These are phyloP conservation scores for Ganoderma multipileum DNA, from an alignment of 1,284 basidiomycete genomes.

Conservation along the genomic window DNA sequence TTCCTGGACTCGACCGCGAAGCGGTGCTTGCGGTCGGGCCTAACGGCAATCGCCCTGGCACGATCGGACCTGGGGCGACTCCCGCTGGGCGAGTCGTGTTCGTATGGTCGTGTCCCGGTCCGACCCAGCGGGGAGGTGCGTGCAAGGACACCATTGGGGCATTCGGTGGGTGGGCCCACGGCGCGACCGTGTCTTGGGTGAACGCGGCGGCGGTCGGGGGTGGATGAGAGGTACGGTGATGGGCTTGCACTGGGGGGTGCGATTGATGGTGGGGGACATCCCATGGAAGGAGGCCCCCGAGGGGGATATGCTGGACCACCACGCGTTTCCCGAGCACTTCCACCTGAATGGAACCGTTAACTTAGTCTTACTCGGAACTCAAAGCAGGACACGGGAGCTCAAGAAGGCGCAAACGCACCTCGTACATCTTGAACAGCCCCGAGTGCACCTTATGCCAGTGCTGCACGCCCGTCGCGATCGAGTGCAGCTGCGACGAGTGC, in stretches of 20 bases:
- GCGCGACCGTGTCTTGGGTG: conserved; percentile 20
- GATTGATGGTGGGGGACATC: conserved; percentile 35
- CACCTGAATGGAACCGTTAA: conserved; percentile 51
- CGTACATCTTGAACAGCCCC: conserved; percentile 96
- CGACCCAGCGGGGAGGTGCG: not conserved
- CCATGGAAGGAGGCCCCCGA: conserved; percentile 85
- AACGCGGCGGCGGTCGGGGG: conserved; percentile 28
- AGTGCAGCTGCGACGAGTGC: conserved; percentile 90
- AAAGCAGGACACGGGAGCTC: too few relatives aligned
- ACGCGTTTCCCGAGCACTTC: conserved; percentile 97
- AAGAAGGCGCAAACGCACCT: conserved; percentile 51
- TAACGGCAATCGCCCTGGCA: conserved; percentile 32
- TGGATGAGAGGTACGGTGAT: not conserved
- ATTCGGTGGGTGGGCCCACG: conserved; percentile 5
- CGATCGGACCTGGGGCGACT: conserved; percentile 19
- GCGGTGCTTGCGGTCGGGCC: conserved; percentile 36
- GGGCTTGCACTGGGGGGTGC: not conserved
- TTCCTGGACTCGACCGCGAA: conserved; percentile 19
- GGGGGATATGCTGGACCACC: conserved; percentile 93
- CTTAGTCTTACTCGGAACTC: not conserved
- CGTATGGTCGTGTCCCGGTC: not conserved
- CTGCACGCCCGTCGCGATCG: conserved; percentile 85
- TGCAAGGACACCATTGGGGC: not conserved
- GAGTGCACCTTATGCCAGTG: conserved; percentile 90
- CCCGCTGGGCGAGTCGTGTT: not conserved